Conservation (phyloP, 2,329 filamentous ascomycete genomes). For the Colletotrichum limetticola region DNA sequence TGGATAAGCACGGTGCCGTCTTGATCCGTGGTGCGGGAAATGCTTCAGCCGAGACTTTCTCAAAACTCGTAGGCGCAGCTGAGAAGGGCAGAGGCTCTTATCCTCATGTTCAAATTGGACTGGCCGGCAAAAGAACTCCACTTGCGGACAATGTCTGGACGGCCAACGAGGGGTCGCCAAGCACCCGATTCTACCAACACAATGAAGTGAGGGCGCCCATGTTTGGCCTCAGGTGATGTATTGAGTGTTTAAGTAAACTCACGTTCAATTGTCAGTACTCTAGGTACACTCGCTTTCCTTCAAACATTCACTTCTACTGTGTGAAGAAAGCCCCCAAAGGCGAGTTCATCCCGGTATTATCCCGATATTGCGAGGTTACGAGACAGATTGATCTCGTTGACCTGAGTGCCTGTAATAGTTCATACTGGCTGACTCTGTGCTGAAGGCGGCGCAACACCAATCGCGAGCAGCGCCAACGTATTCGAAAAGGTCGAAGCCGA, state of each 20-base stretch:
- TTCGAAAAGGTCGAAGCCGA: constrained; percentile 29
- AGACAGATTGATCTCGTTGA: too few species aligned
- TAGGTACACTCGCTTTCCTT: constrained; percentile 34
- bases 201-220: constrained; percentile 29
- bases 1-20: constrained; percentile 33
- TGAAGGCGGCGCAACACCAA: constrained; percentile 33
- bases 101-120: constrained; percentile 44
- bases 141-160: constrained; percentile 37
- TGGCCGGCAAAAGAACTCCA: constrained; percentile 36
- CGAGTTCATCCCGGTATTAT: background rate
- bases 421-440: background rate
- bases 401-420: background rate
- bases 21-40: constrained; percentile 29
- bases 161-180: constrained; percentile 36
- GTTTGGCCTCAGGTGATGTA: background rate
- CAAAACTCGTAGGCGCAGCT: constrained; percentile 30
- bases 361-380: too few species aligned
- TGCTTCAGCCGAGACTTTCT: constrained; percentile 36
- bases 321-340: constrained; percentile 32
- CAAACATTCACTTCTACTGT: constrained; percentile 36
- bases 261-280: constrained; percentile 19
- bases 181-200: constrained; percentile 37
- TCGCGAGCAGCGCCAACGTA: constrained; percentile 30
- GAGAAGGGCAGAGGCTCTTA: constrained; percentile 29
- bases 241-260: background rate